Base-by-base conservation (phyloP, 129 eudicot genomes). In the Sambucus nigra region DNA sequence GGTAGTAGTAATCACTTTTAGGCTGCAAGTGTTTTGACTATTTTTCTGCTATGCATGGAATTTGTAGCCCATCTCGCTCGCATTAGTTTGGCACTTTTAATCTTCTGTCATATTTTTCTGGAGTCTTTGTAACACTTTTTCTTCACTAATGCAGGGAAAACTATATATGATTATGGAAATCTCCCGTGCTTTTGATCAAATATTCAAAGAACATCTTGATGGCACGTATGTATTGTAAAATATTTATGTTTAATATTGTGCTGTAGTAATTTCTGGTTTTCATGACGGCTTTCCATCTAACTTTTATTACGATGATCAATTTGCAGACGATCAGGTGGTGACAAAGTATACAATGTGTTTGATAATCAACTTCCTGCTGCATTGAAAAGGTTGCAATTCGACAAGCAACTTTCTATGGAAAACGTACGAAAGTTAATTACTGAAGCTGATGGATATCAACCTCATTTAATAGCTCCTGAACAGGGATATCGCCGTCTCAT, bases 381-480 rank as follows among this genome's bases (percentile, higher is more conserved):
- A 14, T 56, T 89, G 64, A 89, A 85, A 71, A 83, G 98, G 62
- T 59, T 89, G 76, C 94, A 81, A 42, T 81, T 89, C 64, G 98
- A 89, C 81, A 89, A 76, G 81, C 95, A 79, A 50, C 94, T 89
- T 54, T 74, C 98, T 1, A 73, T 85, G 95, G 95, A 89, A 5
- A 85, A 89, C 74, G 94, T 85, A n/a, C 50, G 98, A 71, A 89
- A 85, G 51, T 51, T 85, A 60, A 85, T 89, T 9, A 89, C 98
- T 51, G 95, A 89, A 72, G 98, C 98, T 20, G 98, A 89, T 74
- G 98, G 98, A 27, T 89, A 84, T 68, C 98, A 89, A 54, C 98
- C 98, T 63, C 98, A 89, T 74, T 69, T 89, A 26, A 85, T 89
- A 61, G 98, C 98, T 28, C 98, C 98, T 27, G 98, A 89, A 73